Percentiles rank a stretch among this genome's conserved stretches.
These are phyloP conservation scores for Neoscytalidium dimidiatum DNA, from an alignment of 2,329 filamentous ascomycete species.

Conservation along the genomic window DNA sequence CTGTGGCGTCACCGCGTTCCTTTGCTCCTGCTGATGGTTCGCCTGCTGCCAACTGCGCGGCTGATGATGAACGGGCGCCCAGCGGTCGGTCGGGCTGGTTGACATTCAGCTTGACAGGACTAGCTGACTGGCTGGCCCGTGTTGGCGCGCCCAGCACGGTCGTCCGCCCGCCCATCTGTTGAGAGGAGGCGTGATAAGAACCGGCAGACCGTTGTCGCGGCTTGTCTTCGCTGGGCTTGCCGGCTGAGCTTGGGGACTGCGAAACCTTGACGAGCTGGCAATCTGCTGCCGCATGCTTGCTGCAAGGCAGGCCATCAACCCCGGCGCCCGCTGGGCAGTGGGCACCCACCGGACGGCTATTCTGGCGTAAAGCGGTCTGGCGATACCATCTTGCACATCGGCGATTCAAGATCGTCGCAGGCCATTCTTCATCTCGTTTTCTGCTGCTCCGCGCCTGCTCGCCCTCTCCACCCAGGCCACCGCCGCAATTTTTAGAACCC, in stretches of 20 bases:
- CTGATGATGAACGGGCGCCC: too few relatives aligned
- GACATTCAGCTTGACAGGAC: not conserved
- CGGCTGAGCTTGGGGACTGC: not conserved
- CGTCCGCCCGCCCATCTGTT: not conserved
- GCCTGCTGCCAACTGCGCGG: too few relatives aligned
- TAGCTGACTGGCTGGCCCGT: not conserved
- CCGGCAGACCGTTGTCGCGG: not conserved
- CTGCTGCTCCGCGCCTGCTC: not conserved
- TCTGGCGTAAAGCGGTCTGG: not conserved
- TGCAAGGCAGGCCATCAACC: not conserved
- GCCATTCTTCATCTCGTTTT: slow-evolving; percentile 14
- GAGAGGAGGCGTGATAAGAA: not conserved
- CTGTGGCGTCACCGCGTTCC: slow-evolving; percentile 5
- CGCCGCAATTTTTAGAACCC: not conserved
- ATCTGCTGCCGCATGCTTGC: not conserved
- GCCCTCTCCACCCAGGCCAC: not conserved
- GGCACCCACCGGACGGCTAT: not conserved
- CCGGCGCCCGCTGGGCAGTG: not conserved
- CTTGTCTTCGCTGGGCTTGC: slow-evolving; percentile 3
- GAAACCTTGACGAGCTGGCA: not conserved
- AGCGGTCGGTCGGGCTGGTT: too few relatives aligned
- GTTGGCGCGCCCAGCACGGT: not conserved
- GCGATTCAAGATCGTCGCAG: slow-evolving; percentile 14
- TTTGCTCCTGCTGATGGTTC: too few relatives aligned
- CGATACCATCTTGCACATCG: not conserved